These are phyloP conservation scores for Aspergillus sp. DNA, from an alignment of 2,329 filamentous ascomycete species.

Conservation along the genomic window DNA sequence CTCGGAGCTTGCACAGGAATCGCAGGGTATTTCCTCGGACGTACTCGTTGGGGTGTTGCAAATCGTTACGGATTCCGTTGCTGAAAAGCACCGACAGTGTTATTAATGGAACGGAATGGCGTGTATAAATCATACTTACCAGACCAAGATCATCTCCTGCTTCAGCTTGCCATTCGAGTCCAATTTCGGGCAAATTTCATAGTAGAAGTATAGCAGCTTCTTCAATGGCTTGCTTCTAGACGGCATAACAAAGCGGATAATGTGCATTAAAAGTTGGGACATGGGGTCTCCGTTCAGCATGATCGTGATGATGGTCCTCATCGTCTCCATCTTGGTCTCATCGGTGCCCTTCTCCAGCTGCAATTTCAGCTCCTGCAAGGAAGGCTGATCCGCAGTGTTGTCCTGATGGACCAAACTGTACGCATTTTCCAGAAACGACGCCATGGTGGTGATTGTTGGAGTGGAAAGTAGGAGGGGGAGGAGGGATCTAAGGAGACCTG, in stretches of 20 bases:
- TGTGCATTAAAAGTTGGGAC: slow-evolving; percentile 95
- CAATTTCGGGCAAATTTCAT: slow-evolving; percentile 96
- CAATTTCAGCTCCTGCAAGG: slow-evolving; percentile 82
- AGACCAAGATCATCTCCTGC: slow-evolving; percentile 99
- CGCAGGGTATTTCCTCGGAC: slow-evolving; percentile 96
- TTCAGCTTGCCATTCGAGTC: slow-evolving; percentile 90
- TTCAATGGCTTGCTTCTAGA: slow-evolving; percentile 94
- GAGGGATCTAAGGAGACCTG: slow-evolving; percentile 24
- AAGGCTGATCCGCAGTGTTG: slow-evolving; percentile 88
- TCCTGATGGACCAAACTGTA: slow-evolving; percentile 98
- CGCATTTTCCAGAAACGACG: slow-evolving; percentile 85
- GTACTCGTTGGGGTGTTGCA: slow-evolving; percentile 97
- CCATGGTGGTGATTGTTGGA: slow-evolving; percentile 52
- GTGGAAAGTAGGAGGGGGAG: slow-evolving; percentile 14
- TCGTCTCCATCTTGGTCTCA: slow-evolving; percentile 87
- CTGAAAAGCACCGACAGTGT: slow-evolving; percentile 42
- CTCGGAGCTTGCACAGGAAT: slow-evolving; percentile 92
- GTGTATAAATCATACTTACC: slow-evolving; percentile 50
- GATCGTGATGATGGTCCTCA: slow-evolving; percentile 91
- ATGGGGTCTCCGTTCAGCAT: slow-evolving; percentile 98
- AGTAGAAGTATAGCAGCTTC: slow-evolving; percentile 98
- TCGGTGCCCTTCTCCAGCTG: slow-evolving; percentile 92
- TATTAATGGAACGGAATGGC: slow-evolving; percentile 1
- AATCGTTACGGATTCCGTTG: slow-evolving; percentile 95
- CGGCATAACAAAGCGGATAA: slow-evolving; percentile 99